Base-by-base conservation (phyloP, 1,284 basidiomycete genomes). In the Ustilago trichophora region DNA sequence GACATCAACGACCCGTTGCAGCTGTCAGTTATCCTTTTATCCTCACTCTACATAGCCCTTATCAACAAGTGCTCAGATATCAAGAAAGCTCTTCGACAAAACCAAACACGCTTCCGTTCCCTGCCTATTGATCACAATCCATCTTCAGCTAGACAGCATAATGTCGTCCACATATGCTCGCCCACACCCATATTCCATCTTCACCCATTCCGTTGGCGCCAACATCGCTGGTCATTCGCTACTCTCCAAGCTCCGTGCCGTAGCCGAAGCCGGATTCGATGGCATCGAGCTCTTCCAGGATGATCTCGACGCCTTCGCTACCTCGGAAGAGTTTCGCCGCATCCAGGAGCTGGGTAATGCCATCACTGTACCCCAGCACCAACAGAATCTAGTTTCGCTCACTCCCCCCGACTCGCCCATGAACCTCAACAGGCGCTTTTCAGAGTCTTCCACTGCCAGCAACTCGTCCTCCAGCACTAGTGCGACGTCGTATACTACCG, bases 241-340 rank as follows among this genome's bases (percentile, higher is more conserved):
- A 12, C 52, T 63, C 4, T 49, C 62, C 53, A 82, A 82, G 66
- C 50, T 82, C 36, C 54, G 52, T 4, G 77, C 80, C 19, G 75
- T 78, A 21, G 59, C 73, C 10, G 27, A 52, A 5, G 72, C 74
- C 18, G 82, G 82, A 7, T 82, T 79, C 56, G 33, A 72, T 40
- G 66, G 68, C 43, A 67, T 82, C 48, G 82, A 82, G 44, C 63
- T 82, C n/a, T 81, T 82, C 43, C 77, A 80, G 44, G 72, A 78
- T 36, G 81, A 82, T 51, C 80, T 79, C 55, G 73, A 76, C 52
- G 64, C 63, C 6, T 82, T 72, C 41, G 75, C 75, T 13, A 63
- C 71, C 36, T 50, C 60, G 8, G 71, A 64, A 25, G 72, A 72
- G 43, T 76, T 76, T 27, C 47, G 21, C 3, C 32, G n/a, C 5